A percentile compares a stretch with the other conserved stretches of the same genome.
phyloP scores from a whole-genome alignment of 768 basidiomycete genomes.

The Naematelia aurantialba region DNA sequence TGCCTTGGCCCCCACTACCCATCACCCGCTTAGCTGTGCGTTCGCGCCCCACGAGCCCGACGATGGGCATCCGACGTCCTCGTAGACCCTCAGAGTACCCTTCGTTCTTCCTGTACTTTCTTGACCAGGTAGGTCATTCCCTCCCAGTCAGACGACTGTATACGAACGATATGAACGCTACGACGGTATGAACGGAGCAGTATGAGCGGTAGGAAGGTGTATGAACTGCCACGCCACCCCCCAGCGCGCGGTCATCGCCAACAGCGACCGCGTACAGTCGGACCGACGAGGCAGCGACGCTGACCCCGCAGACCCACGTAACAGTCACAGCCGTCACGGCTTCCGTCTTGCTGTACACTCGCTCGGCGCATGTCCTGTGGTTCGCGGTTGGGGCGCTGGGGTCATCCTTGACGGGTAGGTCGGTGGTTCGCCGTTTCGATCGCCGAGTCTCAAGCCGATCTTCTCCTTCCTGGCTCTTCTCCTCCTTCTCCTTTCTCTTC shows the following conservation, averaged over 20 bases:
- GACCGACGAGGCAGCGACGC: no score
- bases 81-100: constrained; percentile 40
- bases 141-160: background rate
- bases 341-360: constrained; percentile 44
- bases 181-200: no score
- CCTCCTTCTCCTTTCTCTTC: background rate
- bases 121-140: constrained; percentile 34
- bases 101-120: constrained; percentile 28
- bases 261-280: no score
- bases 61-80: constrained; percentile 31
- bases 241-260: no score
- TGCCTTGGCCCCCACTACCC: no score
- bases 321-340: constrained; percentile 47
- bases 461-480: background rate
- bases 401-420: constrained; percentile 49
- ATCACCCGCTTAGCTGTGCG: no score
- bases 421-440: no score
- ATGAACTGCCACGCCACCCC: no score
- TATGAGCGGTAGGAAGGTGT: no score
- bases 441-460: no score
- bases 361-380: constrained; percentile 49
- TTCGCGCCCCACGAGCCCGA: no score
- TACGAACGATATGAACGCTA: no score
- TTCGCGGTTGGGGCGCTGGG: constrained; percentile 50
- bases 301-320: constrained; percentile 41